Percentiles rank a stretch among this genome's conserved stretches.
Conservation (phyloP, 345 rosid species). For the Camelina neglecta region DNA sequence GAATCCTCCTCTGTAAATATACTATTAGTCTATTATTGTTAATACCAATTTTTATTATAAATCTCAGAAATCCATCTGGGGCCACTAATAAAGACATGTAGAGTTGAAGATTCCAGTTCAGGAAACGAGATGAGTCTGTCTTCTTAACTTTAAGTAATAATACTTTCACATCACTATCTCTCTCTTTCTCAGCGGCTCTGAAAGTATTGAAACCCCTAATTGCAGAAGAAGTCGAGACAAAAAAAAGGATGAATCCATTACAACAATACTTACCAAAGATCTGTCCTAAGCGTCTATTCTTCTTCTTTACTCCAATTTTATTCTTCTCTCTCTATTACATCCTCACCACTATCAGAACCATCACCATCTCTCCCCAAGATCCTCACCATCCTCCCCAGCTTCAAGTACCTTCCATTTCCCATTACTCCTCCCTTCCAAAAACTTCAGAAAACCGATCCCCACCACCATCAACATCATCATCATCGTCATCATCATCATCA, state of each 20-base stretch:
- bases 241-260: conserved; percentile 20
- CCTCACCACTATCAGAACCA: conserved; percentile 22
- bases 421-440: conserved; percentile 34
- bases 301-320: conserved; percentile 30
- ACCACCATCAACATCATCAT: too few species aligned
- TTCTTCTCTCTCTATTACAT: conserved; percentile 31
- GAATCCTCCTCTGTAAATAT: conserved; percentile 11
- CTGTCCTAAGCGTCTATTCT: conserved; percentile 23
- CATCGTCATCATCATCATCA: not conserved
- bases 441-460: conserved; percentile 10
- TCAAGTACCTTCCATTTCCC: conserved; percentile 32
- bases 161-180: conserved; percentile 12
- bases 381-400: conserved; percentile 32
- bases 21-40: not conserved
- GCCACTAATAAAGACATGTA: conserved; percentile 1
- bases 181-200: conserved; percentile 2
- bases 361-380: conserved; percentile 44
- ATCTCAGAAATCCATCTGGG: not conserved
- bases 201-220: conserved; percentile 26
- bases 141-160: not conserved
- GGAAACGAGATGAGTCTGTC: conserved; percentile 14
- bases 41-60: not conserved
- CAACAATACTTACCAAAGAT: conserved; percentile 25
- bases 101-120: conserved; percentile 32
- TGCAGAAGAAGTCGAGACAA: conserved; percentile 4